Percentiles rank a stretch among this genome's conserved stretches.
These are phyloP conservation scores for Suhomyces canberraensis DNA, from an alignment of 805 yeast species.

Conservation along the genomic window DNA sequence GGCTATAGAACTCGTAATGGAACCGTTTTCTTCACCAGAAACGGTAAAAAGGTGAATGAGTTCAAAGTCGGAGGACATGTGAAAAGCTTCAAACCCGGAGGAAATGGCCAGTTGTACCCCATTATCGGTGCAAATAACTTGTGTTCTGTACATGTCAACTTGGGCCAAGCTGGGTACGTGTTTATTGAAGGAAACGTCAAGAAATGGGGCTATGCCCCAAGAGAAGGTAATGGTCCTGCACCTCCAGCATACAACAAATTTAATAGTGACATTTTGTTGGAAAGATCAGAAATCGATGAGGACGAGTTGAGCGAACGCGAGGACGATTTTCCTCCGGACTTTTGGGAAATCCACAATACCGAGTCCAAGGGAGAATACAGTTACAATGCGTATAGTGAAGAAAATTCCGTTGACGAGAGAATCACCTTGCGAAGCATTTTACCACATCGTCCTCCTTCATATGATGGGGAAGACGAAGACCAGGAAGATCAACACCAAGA, in stretches of 20 bases:
- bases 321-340: conserved; percentile 56
- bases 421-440: conserved; percentile 39
- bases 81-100: conserved; percentile 58
- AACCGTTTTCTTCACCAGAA: conserved; percentile 87
- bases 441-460: conserved; percentile 39
- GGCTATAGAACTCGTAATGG: conserved; percentile 85
- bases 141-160: conserved; percentile 79
- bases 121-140: conserved; percentile 81
- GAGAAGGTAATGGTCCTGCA: conserved; percentile 83
- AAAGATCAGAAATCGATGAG: conserved; percentile 54
- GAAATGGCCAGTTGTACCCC: conserved; percentile 64
- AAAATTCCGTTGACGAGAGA: conserved; percentile 36
- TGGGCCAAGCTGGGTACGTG: conserved; percentile 88
- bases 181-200: conserved; percentile 90
- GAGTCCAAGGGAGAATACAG: conserved; percentile 18
- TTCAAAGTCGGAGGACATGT: conserved; percentile 78
- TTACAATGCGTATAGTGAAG: conserved; percentile 40
- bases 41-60: conserved; percentile 85
- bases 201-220: conserved; percentile 94
- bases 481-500: background rate
- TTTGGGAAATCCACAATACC: conserved; percentile 40
- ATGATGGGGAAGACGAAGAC: conserved; percentile 12
- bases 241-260: conserved; percentile 90
- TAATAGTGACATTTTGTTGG: conserved; percentile 73
- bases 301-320: conserved; percentile 42